phyloP scores from a whole-genome alignment of 2,329 filamentous ascomycete genomes.

The Hymenoscyphus repandus region DNA sequence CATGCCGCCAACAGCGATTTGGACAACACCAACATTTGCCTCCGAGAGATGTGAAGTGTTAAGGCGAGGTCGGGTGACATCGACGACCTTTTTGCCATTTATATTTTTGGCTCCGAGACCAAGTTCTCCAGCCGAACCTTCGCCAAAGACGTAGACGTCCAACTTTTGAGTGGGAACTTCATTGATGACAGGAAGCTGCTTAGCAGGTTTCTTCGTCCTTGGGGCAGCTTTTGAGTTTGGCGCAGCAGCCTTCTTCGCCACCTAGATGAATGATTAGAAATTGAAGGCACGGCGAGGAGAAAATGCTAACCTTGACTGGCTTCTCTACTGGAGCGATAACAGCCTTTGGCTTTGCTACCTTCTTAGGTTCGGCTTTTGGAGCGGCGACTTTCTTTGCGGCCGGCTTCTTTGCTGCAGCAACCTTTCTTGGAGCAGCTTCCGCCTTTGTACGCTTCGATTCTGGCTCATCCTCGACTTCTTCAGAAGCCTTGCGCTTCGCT shows the following conservation, averaged over 20 bases:
- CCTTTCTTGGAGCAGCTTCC: conserved; percentile 13
- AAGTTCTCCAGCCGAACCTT: conserved; percentile 75
- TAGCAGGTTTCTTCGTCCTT: conserved; percentile 30
- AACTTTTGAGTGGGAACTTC: conserved; percentile 56
- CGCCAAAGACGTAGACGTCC: conserved; percentile 75
- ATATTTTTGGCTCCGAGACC: conserved; percentile 63
- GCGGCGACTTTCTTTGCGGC: conserved; percentile 13
- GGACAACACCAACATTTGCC: conserved; percentile 60
- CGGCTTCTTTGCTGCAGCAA: conserved; percentile 3
- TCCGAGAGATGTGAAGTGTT: conserved; percentile 52
- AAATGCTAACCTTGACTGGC: not conserved
- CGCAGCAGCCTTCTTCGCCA: conserved; percentile 16
- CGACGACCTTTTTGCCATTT: conserved; percentile 55
- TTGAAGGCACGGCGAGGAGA: not conserved
- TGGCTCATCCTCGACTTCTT: conserved; percentile 14
- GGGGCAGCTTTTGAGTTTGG: conserved; percentile 20
- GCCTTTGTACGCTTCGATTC: conserved; percentile 19
- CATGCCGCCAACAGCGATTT: conserved; percentile 77
- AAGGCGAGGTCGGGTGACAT: conserved; percentile 69
- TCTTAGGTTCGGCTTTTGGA: conserved; percentile 9
- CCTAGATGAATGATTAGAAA: not conserved
- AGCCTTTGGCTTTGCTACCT: conserved; percentile 20
- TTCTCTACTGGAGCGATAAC: not conserved
- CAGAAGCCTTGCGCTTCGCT: conserved; percentile 21
- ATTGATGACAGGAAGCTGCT: conserved; percentile 50